Evolutionary conservation across 164 flowering plant species (phyloP).

Genomic region (Hamamelis virginiana): DNA sequence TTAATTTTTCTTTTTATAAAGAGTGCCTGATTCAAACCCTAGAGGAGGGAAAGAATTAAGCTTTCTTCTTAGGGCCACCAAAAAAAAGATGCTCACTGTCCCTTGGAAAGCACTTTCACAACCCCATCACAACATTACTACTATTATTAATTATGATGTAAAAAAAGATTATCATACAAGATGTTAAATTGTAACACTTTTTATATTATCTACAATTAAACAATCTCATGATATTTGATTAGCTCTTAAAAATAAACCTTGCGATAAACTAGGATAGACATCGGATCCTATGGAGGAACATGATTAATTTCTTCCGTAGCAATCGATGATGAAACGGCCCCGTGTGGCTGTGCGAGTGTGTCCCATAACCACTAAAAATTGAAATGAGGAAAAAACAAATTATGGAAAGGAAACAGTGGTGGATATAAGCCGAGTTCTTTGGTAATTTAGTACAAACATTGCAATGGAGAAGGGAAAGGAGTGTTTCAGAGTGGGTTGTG

Average conservation of each 20-base stretch:
- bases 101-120: background rate
- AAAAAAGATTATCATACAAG: background rate
- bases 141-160: background rate
- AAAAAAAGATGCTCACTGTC: slow-evolving; percentile 10
- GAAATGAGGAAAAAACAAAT: background rate
- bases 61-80: background rate
- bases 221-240: too few relatives aligned
- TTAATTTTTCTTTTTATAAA: too few relatives aligned
- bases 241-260: too few relatives aligned
- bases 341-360: too few relatives aligned
- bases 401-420: background rate
- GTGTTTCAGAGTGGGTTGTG: slow-evolving; percentile 9
- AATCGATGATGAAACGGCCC: background rate
- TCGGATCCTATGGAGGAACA: slow-evolving; percentile 1
- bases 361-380: background rate
- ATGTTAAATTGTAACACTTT: background rate
- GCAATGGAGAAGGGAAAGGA: background rate
- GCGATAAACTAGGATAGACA: background rate
- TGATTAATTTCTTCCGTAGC: background rate
- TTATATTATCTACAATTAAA: too few relatives aligned
- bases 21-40: too few relatives aligned
- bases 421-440: too few relatives aligned
- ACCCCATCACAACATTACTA: background rate
- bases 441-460: too few relatives aligned
- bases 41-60: too few relatives aligned